These are phyloP conservation scores for Podospora pseudoanserina DNA, from an alignment of 495 filamentous ascomycete species.

Conservation along the genomic window DNA sequence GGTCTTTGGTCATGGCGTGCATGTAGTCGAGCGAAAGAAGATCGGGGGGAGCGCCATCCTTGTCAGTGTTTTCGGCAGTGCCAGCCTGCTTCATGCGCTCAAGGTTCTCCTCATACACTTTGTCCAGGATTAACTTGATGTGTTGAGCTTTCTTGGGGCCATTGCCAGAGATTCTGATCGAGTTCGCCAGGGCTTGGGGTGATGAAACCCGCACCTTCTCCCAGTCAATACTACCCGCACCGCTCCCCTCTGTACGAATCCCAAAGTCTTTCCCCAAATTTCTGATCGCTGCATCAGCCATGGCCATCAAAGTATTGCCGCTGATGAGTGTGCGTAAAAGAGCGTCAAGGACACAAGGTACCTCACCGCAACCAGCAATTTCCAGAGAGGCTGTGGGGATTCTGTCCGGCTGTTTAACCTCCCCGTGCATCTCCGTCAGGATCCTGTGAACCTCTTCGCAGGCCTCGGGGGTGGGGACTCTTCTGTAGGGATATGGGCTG, in stretches of 20 bases:
- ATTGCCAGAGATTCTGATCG: conserved; percentile 71
- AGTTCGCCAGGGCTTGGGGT: conserved; percentile 60
- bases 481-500: conserved; percentile 67
- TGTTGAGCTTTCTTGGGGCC: conserved; percentile 63
- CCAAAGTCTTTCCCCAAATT: conserved; percentile 71
- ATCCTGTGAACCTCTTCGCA: conserved; percentile 72
- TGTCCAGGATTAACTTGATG: conserved; percentile 78
- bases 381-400: conserved; percentile 75
- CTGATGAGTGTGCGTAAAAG: conserved; percentile 78
- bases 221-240: conserved; percentile 80
- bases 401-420: conserved; percentile 54
- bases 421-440: conserved; percentile 63
- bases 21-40: conserved; percentile 70
- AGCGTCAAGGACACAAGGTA: conserved; percentile 86
- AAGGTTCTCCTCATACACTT: conserved; percentile 67
- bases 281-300: conserved; percentile 65
- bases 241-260: conserved; percentile 34
- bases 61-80: not conserved
- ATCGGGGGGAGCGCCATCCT: conserved; percentile 16
- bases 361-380: conserved; percentile 87
- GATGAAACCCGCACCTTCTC: conserved; percentile 67
- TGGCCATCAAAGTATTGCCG: conserved; percentile 64
- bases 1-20: conserved; percentile 59
- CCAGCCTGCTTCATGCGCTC: conserved; percentile 23
- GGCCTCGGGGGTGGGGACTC: conserved; percentile 64